Evolutionary conservation across 140 eudicot genomes (phyloP), one percentile per base, ranked within the genome.

Genomic region (Stevia rebaudiana): DNA sequence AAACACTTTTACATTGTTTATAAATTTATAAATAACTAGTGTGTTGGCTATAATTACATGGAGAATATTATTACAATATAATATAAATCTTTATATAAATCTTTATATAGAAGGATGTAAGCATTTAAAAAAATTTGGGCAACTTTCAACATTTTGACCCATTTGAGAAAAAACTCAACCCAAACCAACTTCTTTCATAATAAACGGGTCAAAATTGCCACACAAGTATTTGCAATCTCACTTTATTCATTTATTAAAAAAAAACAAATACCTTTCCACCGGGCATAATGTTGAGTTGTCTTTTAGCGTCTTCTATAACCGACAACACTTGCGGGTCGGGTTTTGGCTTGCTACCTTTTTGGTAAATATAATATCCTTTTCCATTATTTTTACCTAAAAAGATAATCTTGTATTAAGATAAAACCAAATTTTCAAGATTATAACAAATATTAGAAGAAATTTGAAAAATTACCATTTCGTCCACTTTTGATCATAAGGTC

Each of bases 331-430:
- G 78, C 50, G 80, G 83, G 61, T 92, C 96, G 19, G 98, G 95
- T 76, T 78, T 85, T 70, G 98, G 98, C 77, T 92, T 85, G 83
- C 94, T 83, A 76, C 98, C 96, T 65, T 92, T 92, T 65, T 81
- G 89, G 28, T 92, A 88, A 13, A 79, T 50, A 55, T 88, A 92
- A 77, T 81, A 92, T 68, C 98, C 98, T 81, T 81, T 88, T 72
- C 98, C 96, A 21, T 92, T 92, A 75, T 46, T 83, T 71, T 92
- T 92, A 64, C 98, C 98, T 92, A 83, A 53, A 68, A 73, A n/a
- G 11, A 3, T n/a, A 69, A 13, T 67, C 64, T 68, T 7, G 21
- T 15, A 53, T 74, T 41, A 74, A 71, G 7, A 69, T 43, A 36
- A 57, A 61, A 41, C 11, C 43, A 52, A 25, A 5, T 17, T 41